Evolutionary conservation across 192 early-diverging fungal species (phyloP).

Genomic region (Phycomyces blakesleeanus): DNA sequence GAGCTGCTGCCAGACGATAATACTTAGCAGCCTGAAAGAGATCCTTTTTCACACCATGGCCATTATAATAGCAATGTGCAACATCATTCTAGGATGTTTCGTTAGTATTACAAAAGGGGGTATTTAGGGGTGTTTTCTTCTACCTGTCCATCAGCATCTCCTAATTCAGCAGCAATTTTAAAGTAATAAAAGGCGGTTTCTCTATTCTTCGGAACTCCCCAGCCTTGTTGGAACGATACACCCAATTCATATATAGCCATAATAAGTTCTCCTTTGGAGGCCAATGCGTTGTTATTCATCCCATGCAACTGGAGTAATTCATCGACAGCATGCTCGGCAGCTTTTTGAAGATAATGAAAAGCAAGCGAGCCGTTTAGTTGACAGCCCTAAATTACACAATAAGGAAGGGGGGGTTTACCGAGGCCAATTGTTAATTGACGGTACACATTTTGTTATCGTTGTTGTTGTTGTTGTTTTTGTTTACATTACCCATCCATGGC

Average conservation of each 20-base stretch:
- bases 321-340: constrained; percentile 63
- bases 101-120: neutral
- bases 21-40: constrained; percentile 69
- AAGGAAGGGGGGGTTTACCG: too few relatives aligned
- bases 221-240: constrained; percentile 72
- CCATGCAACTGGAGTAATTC: constrained; percentile 45
- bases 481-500: constrained; percentile 71
- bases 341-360: constrained; percentile 67
- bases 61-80: constrained; percentile 66
- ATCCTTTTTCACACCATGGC: constrained; percentile 68
- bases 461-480: neutral
- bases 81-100: constrained; percentile 41
- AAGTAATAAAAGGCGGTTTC: constrained; percentile 73
- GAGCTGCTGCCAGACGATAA: constrained; percentile 68
- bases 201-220: constrained; percentile 73
- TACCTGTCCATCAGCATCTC: constrained; percentile 12
- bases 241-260: constrained; percentile 82
- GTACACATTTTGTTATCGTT: neutral
- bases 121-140: too few relatives aligned
- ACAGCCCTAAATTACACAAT: constrained; percentile 52
- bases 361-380: constrained; percentile 63
- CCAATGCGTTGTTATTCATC: constrained; percentile 42
- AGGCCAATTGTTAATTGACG: neutral
- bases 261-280: constrained; percentile 64
- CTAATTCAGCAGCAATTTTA: constrained; percentile 71